A percentile compares a stretch with the other conserved stretches of the same genome.
phyloP scores from a whole-genome alignment of 2,329 filamentous ascomycete genomes.

The Trichoderma atroviride region DNA sequence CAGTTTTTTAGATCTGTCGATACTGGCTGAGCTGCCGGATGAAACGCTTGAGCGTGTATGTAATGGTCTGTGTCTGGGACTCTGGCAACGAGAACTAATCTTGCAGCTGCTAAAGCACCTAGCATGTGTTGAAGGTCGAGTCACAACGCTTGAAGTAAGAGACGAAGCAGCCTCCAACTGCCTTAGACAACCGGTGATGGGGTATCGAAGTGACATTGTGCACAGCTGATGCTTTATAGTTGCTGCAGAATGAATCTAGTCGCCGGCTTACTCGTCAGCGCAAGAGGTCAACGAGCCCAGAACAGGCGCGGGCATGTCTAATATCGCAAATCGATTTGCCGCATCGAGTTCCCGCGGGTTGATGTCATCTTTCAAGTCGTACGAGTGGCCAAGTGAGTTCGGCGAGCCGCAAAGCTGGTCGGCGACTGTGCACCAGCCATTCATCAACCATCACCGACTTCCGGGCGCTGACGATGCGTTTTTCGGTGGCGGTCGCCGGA shows the following conservation, averaged over 20 bases:
- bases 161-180: not conserved
- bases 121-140: not conserved
- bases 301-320: not conserved
- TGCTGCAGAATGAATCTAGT: not conserved
- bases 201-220: slow-evolving; percentile 8
- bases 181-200: not conserved
- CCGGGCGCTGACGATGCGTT: not conserved
- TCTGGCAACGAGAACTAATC: not conserved
- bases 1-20: not conserved
- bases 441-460: slow-evolving; percentile 7
- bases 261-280: not conserved
- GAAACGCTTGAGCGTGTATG: not conserved
- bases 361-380: not conserved
- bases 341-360: not conserved
- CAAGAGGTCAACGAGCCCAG: not conserved
- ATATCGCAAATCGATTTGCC: slow-evolving; percentile 1
- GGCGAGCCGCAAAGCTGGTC: not conserved
- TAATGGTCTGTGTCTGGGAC: not conserved
- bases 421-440: not conserved
- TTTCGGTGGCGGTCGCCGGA: not conserved
- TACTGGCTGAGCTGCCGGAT: not conserved
- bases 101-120: not conserved
- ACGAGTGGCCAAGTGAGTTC: slow-evolving; percentile 4
- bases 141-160: not conserved
- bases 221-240: not conserved